These are phyloP conservation scores for Neocallimastix lanati DNA, from an alignment of 192 early-diverging fungal genomes.

Conservation along the genomic window DNA sequence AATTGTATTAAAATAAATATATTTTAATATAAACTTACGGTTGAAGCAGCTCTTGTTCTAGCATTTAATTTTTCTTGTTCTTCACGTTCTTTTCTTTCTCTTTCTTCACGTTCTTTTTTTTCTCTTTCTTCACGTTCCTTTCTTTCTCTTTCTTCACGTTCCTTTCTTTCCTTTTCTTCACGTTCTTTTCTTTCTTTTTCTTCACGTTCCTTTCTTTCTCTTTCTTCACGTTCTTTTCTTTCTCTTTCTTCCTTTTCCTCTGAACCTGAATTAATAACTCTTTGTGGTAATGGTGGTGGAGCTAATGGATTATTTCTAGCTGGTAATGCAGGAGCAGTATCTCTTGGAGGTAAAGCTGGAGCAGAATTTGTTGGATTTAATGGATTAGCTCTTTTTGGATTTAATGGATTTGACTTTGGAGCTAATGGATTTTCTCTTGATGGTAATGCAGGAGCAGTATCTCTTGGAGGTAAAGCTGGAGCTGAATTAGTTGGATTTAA, in stretches of 20 bases:
- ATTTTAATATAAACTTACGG: too few relatives aligned
- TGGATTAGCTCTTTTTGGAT: not conserved
- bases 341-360: not conserved
- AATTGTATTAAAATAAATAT: too few relatives aligned
- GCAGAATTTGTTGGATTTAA: too few relatives aligned
- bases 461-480: not conserved
- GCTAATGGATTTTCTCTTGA: too few relatives aligned
- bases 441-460: not conserved
- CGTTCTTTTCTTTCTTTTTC: not conserved
- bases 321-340: not conserved
- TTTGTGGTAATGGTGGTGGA: not conserved
- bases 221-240: too few relatives aligned
- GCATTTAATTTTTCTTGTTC: not conserved
- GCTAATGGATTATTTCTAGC: not conserved
- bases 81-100: not conserved
- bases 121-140: not conserved
- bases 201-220: not conserved
- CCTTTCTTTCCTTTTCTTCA: not conserved
- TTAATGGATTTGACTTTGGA: too few relatives aligned
- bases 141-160: not conserved
- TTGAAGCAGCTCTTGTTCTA: not conserved
- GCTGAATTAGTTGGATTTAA: too few relatives aligned
- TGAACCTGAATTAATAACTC: not conserved
- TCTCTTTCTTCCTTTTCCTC: too few relatives aligned
- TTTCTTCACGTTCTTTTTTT: not conserved